These are phyloP conservation scores for Mallotus repandus DNA, from an alignment of 441 rosid species.

Conservation along the genomic window DNA sequence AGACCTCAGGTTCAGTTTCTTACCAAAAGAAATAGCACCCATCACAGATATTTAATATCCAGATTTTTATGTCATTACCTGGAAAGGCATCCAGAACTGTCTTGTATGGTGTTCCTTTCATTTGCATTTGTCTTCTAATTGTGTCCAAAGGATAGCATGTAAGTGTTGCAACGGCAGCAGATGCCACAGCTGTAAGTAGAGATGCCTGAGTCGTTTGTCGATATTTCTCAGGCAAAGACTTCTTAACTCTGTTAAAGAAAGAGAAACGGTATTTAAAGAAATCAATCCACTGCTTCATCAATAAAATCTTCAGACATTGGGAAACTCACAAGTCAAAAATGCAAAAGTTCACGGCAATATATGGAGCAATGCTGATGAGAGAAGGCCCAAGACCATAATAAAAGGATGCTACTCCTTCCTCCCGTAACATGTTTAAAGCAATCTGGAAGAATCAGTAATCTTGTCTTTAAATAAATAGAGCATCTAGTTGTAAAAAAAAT, in stretches of 20 bases:
- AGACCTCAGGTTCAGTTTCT: neutral
- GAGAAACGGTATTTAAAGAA: conserved; percentile 1
- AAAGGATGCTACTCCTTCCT: conserved; percentile 90
- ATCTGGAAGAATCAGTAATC: conserved; percentile 45
- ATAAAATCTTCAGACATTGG: conserved; percentile 16
- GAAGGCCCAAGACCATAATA: conserved; percentile 97
- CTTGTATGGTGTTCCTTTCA: conserved; percentile 87
- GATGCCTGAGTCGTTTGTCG: conserved; percentile 74
- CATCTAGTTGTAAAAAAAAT: conserved; percentile 17
- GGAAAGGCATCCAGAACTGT: conserved; percentile 79
- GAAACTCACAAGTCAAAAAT: conserved; percentile 88
- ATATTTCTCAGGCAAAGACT: conserved; percentile 84
- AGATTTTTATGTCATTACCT: conserved; percentile 38
- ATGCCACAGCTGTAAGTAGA: conserved; percentile 77
- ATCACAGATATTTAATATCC: neutral
- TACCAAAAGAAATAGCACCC: no score
- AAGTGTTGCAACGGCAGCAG: conserved; percentile 85
- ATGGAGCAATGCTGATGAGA: conserved; percentile 93
- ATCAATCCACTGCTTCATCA: conserved; percentile 1
- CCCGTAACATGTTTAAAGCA: conserved; percentile 87
- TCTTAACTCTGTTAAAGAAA: conserved; percentile 69
- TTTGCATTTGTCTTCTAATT: conserved; percentile 98
- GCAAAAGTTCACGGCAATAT: conserved; percentile 96
- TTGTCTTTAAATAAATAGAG: conserved; percentile 14
- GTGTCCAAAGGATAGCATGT: conserved; percentile 98